Conservation (phyloP, 2,329 filamentous ascomycete genomes). For the Dactylellina cionopaga region DNA sequence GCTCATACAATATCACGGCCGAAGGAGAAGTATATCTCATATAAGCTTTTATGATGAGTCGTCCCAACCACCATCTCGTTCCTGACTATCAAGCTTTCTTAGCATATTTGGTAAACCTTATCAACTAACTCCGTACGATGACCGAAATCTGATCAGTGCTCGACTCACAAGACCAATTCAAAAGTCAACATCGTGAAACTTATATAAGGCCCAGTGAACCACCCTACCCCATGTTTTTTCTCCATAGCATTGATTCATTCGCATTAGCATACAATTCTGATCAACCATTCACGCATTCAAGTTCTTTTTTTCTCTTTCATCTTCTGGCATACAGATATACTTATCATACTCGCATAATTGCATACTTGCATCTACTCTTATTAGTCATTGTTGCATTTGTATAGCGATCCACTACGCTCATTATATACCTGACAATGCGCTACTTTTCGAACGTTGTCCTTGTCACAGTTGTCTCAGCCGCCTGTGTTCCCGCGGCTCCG, state of each 20-base stretch:
- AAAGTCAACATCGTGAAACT: constrained; percentile 3
- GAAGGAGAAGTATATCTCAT: neutral
- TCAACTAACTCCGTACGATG: neutral
- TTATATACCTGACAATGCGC: constrained; percentile 19
- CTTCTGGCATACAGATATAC: neutral
- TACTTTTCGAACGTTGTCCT: constrained; percentile 3
- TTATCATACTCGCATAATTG: constrained; percentile 3
- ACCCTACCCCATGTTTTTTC: constrained; percentile 5
- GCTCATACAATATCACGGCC: too few species aligned
- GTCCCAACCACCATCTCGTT: neutral
- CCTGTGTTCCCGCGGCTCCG: neutral
- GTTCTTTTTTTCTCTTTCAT: neutral
- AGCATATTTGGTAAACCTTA: neutral
- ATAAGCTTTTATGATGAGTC: constrained; percentile 8
- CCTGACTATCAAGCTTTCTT: constrained; percentile 8
- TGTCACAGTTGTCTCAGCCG: neutral
- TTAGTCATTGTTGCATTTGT: neutral
- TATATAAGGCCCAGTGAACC: constrained; percentile 26
- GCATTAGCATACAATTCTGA: constrained; percentile 8
- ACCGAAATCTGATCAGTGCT: constrained; percentile 8
- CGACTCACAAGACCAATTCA: neutral
- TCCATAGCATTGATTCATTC: constrained; percentile 15
- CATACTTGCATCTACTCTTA: neutral
- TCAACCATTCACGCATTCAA: constrained; percentile 10
- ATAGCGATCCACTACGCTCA: constrained; percentile 1